Evolutionary conservation across 495 filamentous ascomycete genomes (phyloP).

Genomic region (Parathielavia appendiculata): DNA sequence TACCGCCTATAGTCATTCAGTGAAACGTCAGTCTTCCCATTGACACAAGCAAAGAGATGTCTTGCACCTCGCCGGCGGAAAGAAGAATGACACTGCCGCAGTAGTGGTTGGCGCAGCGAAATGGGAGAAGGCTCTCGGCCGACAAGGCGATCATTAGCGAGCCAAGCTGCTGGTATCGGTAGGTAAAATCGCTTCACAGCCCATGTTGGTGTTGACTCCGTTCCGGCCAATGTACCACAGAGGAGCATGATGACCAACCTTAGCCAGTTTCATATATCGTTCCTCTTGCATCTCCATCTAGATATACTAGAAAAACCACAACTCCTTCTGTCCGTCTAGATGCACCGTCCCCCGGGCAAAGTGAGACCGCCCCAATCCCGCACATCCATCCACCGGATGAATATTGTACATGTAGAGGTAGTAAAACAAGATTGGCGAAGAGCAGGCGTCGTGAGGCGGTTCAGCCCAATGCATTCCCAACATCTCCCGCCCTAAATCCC

Average conservation of each 20-base stretch:
- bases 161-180: slow-evolving; percentile 24
- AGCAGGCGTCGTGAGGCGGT: slow-evolving; percentile 5
- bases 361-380: too few relatives aligned
- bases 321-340: slow-evolving; percentile 6
- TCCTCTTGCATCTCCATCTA: too few relatives aligned
- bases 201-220: too few relatives aligned
- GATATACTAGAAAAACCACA: not conserved
- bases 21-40: too few relatives aligned
- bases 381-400: not conserved
- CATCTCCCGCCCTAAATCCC: slow-evolving; percentile 5
- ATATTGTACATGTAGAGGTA: slow-evolving; percentile 14
- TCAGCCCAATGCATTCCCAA: slow-evolving; percentile 9
- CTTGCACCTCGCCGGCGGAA: slow-evolving; percentile 10
- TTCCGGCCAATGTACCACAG: too few relatives aligned
- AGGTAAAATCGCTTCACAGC: too few relatives aligned
- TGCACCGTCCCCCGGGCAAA: not conserved
- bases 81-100: slow-evolving; percentile 11
- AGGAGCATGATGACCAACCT: too few relatives aligned
- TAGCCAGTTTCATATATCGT: too few relatives aligned
- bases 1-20: too few relatives aligned
- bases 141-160: slow-evolving; percentile 14
- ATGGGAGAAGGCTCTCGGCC: slow-evolving; percentile 9
- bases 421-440: slow-evolving; percentile 5
- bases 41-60: slow-evolving; percentile 15
- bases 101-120: slow-evolving; percentile 13